phyloP scores from a whole-genome alignment of 768 basidiomycete species.

The Tulasnella sp. region DNA sequence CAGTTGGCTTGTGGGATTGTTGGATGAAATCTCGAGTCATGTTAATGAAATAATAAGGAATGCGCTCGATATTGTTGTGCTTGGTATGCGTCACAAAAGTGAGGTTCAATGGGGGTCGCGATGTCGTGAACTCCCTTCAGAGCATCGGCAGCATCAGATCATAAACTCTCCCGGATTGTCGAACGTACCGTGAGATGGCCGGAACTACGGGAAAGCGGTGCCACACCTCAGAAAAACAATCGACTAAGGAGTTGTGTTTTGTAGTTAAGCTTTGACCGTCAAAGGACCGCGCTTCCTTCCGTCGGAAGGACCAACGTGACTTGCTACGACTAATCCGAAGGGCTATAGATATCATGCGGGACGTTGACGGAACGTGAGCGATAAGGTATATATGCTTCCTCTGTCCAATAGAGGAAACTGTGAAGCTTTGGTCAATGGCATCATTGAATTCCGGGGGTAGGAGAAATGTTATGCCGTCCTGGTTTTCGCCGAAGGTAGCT shows the following conservation, averaged over 20 bases:
- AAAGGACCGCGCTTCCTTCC: slow-evolving; percentile 36
- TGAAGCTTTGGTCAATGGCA: slow-evolving; percentile 33
- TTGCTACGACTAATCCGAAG: slow-evolving; percentile 53
- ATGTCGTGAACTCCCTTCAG: slow-evolving; percentile 37
- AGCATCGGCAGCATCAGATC: not conserved
- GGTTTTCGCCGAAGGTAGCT: slow-evolving; percentile 49
- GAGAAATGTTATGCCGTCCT: slow-evolving; percentile 44
- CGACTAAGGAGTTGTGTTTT: slow-evolving; percentile 6
- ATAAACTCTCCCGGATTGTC: not conserved
- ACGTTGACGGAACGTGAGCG: slow-evolving; percentile 39
- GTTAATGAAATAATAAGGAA: not conserved
- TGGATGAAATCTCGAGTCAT: slow-evolving; percentile 12
- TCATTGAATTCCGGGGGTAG: slow-evolving; percentile 32
- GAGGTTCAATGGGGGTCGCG: slow-evolving; percentile 35
- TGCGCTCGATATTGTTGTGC: slow-evolving; percentile 39
- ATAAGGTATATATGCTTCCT: slow-evolving; percentile 47
- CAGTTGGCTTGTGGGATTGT: slow-evolving; percentile 6
- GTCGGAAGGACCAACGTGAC: slow-evolving; percentile 54
- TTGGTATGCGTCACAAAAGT: not conserved
- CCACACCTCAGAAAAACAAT: slow-evolving; percentile 23
- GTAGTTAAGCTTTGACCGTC: not conserved
- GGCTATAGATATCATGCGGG: slow-evolving; percentile 43
- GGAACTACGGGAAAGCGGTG: slow-evolving; percentile 19
- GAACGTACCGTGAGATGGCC: not conserved
- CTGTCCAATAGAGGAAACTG: slow-evolving; percentile 46